A percentile compares a stretch with the other conserved stretches of the same genome.
phyloP scores from a whole-genome alignment of 2,329 filamentous ascomycete genomes.

The Monilinia aucupariae region DNA sequence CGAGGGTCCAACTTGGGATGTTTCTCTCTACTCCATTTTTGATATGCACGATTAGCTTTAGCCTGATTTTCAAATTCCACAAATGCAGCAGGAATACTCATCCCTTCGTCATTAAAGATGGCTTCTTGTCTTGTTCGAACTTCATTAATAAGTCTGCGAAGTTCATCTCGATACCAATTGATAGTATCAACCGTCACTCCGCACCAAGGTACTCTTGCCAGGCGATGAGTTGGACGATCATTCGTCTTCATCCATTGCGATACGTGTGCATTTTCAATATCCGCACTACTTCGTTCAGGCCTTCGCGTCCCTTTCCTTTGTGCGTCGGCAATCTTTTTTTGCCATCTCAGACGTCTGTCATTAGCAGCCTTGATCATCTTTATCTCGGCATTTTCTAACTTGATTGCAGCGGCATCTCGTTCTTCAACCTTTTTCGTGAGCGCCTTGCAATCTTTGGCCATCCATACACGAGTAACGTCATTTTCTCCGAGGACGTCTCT shows the following conservation, averaged over 20 bases:
- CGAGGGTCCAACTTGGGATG: conserved; percentile 75
- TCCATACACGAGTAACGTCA: conserved; percentile 71
- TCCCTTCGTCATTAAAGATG: conserved; percentile 51
- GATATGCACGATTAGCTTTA: conserved; percentile 78
- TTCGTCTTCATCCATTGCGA: conserved; percentile 67
- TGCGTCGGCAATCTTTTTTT: conserved; percentile 44
- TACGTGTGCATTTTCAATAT: conserved; percentile 61
- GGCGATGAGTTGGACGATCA: conserved; percentile 68
- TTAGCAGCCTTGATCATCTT: conserved; percentile 77
- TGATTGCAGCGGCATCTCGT: conserved; percentile 71
- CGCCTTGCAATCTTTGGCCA: conserved; percentile 69
- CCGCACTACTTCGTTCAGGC: conserved; percentile 43
- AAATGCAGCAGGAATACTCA: conserved; percentile 63
- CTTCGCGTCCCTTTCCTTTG: conserved; percentile 25
- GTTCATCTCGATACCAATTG: conserved; percentile 74
- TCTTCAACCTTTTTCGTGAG: conserved; percentile 75
- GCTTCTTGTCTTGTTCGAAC: conserved; percentile 62
- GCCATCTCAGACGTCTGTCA: conserved; percentile 49
- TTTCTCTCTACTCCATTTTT: conserved; percentile 77
- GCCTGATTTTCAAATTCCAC: conserved; percentile 80
- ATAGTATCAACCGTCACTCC: conserved; percentile 94
- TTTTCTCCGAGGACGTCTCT: conserved; percentile 66
- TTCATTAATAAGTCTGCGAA: conserved; percentile 67
- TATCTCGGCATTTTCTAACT: conserved; percentile 81
- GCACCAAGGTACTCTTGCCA: conserved; percentile 63